A percentile compares a stretch with the other conserved stretches of the same genome.
These are phyloP conservation scores for Wickerhamomyces xylosicus DNA, from an alignment of 805 yeast genomes.

Conservation along the genomic window DNA sequence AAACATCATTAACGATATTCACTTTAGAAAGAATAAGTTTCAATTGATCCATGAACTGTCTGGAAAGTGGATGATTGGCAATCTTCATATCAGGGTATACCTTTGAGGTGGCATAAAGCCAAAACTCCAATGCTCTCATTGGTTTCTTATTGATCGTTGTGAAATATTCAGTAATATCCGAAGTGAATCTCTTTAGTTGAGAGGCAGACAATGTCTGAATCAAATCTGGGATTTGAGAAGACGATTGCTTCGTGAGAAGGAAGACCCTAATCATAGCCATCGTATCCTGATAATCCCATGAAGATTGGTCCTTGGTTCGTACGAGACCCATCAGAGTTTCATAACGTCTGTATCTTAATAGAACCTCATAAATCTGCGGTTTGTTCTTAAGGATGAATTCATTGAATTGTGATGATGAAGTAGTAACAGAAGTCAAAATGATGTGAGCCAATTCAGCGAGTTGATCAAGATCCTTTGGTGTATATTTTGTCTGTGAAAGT, in stretches of 20 bases:
- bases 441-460: background rate
- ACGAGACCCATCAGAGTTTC: background rate
- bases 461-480: background rate
- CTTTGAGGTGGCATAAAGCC: constrained; percentile 2
- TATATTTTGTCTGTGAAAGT: no score
- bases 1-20: background rate
- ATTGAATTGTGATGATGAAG: no score
- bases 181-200: background rate
- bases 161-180: constrained; percentile 1
- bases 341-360: background rate
- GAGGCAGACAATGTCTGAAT: background rate
- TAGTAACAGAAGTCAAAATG: background rate
- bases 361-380: background rate
- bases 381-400: background rate
- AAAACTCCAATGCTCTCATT: constrained; percentile 4
- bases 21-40: constrained; percentile 2
- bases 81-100: constrained; percentile 4
- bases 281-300: no score
- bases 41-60: constrained; percentile 1
- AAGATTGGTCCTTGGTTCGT: background rate
- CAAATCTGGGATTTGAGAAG: background rate
- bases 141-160: background rate
- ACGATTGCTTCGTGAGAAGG: no score
- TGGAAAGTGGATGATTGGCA: constrained; percentile 5
- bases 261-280: no score